Percentiles rank a stretch among this genome's conserved stretches.
Evolutionary conservation across 2,329 filamentous ascomycete genomes (phyloP).

Genomic region (Parascedosporium putredinis): DNA sequence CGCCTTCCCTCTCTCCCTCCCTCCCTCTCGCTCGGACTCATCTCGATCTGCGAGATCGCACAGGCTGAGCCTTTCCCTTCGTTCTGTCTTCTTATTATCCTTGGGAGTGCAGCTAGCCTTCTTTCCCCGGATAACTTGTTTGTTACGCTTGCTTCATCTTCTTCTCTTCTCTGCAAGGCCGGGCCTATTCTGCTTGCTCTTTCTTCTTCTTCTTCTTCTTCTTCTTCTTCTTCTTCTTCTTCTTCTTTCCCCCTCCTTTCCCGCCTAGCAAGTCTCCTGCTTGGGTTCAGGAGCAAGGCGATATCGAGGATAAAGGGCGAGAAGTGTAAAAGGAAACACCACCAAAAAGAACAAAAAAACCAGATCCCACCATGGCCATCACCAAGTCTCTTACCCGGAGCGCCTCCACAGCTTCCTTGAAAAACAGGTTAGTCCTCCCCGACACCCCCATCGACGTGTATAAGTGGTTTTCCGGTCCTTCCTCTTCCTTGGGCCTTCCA

Average conservation of each 20-base stretch:
- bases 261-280: not conserved
- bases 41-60: constrained; percentile 1
- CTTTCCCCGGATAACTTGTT: too few relatives aligned
- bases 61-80: constrained; percentile 3
- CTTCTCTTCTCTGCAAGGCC: not conserved
- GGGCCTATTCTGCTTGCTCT: constrained; percentile 1
- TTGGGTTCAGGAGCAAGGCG: not conserved
- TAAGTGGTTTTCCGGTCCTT: too few relatives aligned
- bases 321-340: not conserved
- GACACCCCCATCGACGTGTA: too few relatives aligned
- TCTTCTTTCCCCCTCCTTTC: not conserved
- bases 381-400: not conserved
- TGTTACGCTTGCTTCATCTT: constrained; percentile 1
- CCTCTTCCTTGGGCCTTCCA: too few relatives aligned
- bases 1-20: not conserved
- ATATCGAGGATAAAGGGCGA: not conserved
- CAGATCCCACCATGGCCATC: constrained; percentile 1
- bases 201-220: too few relatives aligned
- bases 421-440: not conserved
- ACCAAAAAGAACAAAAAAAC: not conserved
- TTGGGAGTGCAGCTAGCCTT: not conserved
- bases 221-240: not conserved
- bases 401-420: constrained; percentile 4
- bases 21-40: not conserved
- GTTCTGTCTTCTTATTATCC: too few relatives aligned